Evolutionary conservation across 139 green algal genomes (phyloP).

Genomic region (Haematococcus sp.): DNA sequence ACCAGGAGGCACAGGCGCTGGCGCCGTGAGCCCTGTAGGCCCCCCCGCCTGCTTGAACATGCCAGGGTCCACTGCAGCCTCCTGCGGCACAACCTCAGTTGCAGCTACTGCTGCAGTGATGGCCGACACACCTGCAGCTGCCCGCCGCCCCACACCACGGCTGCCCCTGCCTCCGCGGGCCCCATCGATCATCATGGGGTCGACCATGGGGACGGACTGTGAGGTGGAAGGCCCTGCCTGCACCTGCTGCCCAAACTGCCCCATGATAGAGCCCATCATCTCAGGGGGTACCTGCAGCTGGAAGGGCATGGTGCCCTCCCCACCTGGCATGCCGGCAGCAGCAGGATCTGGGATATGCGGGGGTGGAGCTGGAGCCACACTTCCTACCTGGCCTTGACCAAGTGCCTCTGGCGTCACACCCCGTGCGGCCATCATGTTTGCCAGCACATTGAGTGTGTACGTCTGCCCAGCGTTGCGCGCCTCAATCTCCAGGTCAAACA

Average conservation of each 20-base stretch:
- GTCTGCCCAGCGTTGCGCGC: too few relatives aligned
- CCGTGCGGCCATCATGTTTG: background rate
- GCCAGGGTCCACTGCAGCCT: background rate
- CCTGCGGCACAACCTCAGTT: background rate
- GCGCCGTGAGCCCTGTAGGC: background rate
- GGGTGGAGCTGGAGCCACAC: too few relatives aligned
- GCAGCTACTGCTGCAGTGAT: background rate
- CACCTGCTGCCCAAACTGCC: too few relatives aligned
- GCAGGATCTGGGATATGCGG: too few relatives aligned
- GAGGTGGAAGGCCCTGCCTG: too few relatives aligned
- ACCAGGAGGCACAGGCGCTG: background rate
- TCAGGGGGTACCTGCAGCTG: too few relatives aligned
- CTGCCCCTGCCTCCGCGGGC: background rate
- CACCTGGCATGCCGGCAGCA: too few relatives aligned
- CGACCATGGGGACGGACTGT: too few relatives aligned
- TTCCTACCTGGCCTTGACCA: too few relatives aligned
- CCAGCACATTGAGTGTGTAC: background rate
- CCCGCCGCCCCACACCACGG: background rate
- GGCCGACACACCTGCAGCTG: background rate
- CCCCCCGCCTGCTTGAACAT: background rate
- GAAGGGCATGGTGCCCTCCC: too few relatives aligned
- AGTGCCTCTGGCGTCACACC: background rate
- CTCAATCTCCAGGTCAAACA: too few relatives aligned
- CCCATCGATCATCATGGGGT: background rate
- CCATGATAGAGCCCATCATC: too few relatives aligned